Base-by-base conservation (phyloP, 108 stramenopile genomes). In the Fragilaria radians region DNA sequence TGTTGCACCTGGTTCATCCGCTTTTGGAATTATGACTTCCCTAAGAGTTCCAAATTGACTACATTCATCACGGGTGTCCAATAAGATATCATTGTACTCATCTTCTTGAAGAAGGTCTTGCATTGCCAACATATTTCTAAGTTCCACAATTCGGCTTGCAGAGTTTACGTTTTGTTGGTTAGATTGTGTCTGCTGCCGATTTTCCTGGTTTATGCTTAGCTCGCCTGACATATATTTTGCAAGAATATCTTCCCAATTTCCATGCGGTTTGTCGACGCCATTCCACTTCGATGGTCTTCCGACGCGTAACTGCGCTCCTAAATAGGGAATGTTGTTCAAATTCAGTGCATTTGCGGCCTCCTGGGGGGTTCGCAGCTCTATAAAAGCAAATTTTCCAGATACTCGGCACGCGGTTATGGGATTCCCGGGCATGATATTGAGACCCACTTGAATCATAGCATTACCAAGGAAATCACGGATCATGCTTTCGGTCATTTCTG, bases 211-310 rank as follows among this genome's bases (percentile, higher is more conserved):
- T 64, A 86, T 49, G 36, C 73, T 71, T 23, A 91, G 51, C 54
- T 91, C 90, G 0, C 90, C 90, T 2, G 79, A 74, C 86, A 91
- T 88, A 79, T 88, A 88, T 70, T 89, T 87, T 46, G 93, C 94
- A 36, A 96, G 63, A 48, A 96, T 88, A 57, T 96, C 96, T 50
- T 93, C 89, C 96, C 96, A 96, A 68, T 93, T 94, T 24, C 88
- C 85, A 66, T 93, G 91, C 31, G 79, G 77, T 49, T 88, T 94
- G 18, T 80, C 68, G 5, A 86, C 82, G 7, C 96, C 94, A 22
- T 74, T 84, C 73, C 92, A 97, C 60, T 95, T 97, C 46, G 86
- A 81, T 9, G 96, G 96, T 48, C 96, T 68, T 48, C 87, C 86
- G 9, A 97, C 87, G 18, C 91, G 76, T 4, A 97, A 70, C 48